Evolutionary conservation across 805 yeast genomes (phyloP).

Genomic region (Tanozyma kutaoensis): DNA sequence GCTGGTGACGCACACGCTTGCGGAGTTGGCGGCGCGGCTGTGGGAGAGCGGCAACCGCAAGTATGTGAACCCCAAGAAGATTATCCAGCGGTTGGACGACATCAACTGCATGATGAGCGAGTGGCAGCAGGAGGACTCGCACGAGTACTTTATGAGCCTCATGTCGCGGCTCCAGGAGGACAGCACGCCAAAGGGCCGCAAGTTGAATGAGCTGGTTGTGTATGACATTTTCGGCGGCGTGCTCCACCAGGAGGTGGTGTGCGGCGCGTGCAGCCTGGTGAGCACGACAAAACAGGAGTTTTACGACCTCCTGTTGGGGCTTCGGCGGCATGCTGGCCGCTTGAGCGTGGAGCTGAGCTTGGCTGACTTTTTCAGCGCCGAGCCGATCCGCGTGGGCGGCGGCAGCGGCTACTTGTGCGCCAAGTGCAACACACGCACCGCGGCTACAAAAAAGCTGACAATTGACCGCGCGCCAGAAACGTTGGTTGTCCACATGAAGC

Average conservation of each 20-base stretch:
- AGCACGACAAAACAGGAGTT: slow-evolving; percentile 87
- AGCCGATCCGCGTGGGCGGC: slow-evolving; percentile 56
- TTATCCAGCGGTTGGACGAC: slow-evolving; percentile 61
- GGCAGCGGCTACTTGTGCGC: slow-evolving; percentile 76
- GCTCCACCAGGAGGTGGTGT: slow-evolving; percentile 71
- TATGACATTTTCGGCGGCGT: slow-evolving; percentile 94
- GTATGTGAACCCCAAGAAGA: slow-evolving; percentile 61
- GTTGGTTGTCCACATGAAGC: slow-evolving; percentile 71
- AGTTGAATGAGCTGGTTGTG: slow-evolving; percentile 66
- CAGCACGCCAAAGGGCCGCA: slow-evolving; percentile 79
- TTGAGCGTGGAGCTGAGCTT: slow-evolving; percentile 59
- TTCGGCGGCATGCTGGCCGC: too few relatives aligned
- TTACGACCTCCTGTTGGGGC: slow-evolving; percentile 78
- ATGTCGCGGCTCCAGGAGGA: slow-evolving; percentile 85
- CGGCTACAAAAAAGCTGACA: slow-evolving; percentile 63
- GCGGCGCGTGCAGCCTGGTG: slow-evolving; percentile 69
- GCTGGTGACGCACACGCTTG: slow-evolving; percentile 54
- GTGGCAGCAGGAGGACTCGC: slow-evolving; percentile 98
- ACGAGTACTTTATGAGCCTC: slow-evolving; percentile 90
- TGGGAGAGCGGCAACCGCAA: slow-evolving; percentile 34
- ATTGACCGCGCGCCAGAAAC: slow-evolving; percentile 83
- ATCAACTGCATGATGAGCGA: slow-evolving; percentile 93
- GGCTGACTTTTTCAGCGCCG: slow-evolving; percentile 72
- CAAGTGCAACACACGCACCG: slow-evolving; percentile 62
- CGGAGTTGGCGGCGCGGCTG: slow-evolving; percentile 57